These are phyloP conservation scores for Pseudogymnoascus sp. DNA, from an alignment of 2,329 filamentous ascomycete genomes.

Conservation along the genomic window DNA sequence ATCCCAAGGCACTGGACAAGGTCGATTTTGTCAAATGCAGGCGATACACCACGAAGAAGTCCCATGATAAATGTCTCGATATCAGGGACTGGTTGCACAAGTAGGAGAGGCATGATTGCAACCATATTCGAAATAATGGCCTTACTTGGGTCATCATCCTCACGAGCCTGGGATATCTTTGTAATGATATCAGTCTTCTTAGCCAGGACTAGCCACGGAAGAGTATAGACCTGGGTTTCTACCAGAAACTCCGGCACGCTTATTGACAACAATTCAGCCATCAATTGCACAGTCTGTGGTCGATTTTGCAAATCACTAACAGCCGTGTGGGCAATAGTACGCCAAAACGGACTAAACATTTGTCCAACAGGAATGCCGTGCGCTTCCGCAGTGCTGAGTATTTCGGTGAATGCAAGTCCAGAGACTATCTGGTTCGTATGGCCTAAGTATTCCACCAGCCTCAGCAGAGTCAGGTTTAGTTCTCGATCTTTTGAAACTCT, in stretches of 20 bases:
- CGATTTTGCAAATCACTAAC: conserved; percentile 73
- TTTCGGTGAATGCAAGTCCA: conserved; percentile 75
- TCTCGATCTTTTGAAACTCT: conserved; percentile 71
- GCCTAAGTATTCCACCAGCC: conserved; percentile 79
- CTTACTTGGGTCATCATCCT: conserved; percentile 55
- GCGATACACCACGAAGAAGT: conserved; percentile 59
- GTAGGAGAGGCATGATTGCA: conserved; percentile 50
- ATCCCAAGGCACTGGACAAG: conserved; percentile 63
- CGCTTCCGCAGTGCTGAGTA: conserved; percentile 63
- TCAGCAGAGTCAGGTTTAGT: conserved; percentile 75
- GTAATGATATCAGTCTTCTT: conserved; percentile 71
- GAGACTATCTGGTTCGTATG: conserved; percentile 73
- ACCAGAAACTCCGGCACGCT: conserved; percentile 67
- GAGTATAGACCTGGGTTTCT: conserved; percentile 68
- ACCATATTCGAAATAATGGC: conserved; percentile 49
- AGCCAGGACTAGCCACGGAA: conserved; percentile 79
- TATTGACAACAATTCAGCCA: conserved; percentile 75
- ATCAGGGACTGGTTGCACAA: conserved; percentile 49
- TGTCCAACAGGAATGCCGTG: conserved; percentile 55
- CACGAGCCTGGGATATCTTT: conserved; percentile 70
- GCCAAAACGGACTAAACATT: conserved; percentile 83
- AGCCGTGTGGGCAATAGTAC: conserved; percentile 70
- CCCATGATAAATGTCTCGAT: conserved; percentile 60
- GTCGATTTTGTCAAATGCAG: conserved; percentile 59
- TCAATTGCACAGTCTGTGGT: conserved; percentile 72